Evolutionary conservation across 2,329 filamentous ascomycete genomes (phyloP).

Genomic region (Pseudonectria foliicola): DNA sequence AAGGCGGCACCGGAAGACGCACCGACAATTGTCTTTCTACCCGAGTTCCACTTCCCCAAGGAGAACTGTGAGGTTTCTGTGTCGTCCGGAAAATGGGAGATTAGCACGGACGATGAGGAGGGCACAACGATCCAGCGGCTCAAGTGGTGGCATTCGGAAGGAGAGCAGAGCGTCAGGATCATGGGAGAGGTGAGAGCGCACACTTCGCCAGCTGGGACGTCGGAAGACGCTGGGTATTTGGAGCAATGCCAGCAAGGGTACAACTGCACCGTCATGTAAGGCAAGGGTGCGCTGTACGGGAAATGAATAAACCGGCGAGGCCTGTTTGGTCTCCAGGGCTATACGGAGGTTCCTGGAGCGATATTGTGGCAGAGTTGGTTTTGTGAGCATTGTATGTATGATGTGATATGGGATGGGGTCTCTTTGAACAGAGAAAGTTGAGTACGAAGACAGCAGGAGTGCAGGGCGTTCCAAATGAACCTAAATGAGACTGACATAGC

Average conservation of each 20-base stretch:
- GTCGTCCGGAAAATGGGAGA: constrained; percentile 83
- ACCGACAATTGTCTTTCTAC: constrained; percentile 79
- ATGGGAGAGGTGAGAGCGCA: constrained; percentile 64
- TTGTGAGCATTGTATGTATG: no score
- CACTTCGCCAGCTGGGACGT: constrained; percentile 48
- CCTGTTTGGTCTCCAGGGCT: not conserved
- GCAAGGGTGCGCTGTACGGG: not conserved
- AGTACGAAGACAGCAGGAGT: no score
- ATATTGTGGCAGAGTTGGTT: no score
- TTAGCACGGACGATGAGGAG: constrained; percentile 65
- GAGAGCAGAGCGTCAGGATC: constrained; percentile 72
- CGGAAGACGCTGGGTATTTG: constrained; percentile 72
- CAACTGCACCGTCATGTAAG: constrained; percentile 48
- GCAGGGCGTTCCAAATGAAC: no score
- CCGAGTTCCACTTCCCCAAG: constrained; percentile 85
- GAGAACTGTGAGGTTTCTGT: constrained; percentile 65
- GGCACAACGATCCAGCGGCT: constrained; percentile 66
- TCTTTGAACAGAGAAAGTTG: no score
- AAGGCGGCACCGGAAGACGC: constrained; percentile 51
- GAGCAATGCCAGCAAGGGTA: constrained; percentile 55
- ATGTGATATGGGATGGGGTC: no score
- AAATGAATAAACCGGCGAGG: not conserved
- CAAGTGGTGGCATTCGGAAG: constrained; percentile 88
- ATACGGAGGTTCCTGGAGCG: not conserved
- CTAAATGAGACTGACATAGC: no score